phyloP scores from a whole-genome alignment of 192 early-diverging fungal genomes.

The Gorgonomyces haynaldii region DNA sequence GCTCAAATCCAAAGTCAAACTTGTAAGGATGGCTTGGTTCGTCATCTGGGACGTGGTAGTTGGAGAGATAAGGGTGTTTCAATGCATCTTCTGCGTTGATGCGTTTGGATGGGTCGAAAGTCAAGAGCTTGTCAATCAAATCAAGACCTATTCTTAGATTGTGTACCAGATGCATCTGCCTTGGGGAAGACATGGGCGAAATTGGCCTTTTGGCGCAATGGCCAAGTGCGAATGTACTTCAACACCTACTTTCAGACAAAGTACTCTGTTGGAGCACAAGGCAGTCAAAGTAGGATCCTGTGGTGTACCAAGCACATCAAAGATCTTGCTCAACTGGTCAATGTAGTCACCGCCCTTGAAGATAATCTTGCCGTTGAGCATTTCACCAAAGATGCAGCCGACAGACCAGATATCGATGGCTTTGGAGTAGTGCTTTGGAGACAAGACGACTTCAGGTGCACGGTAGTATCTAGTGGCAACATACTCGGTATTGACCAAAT shows the following conservation, averaged over 20 bases:
- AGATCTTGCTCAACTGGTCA: slow-evolving; percentile 90
- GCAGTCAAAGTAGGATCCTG: slow-evolving; percentile 63
- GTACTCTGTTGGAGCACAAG: slow-evolving; percentile 38
- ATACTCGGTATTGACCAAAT: slow-evolving; percentile 40
- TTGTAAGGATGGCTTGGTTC: slow-evolving; percentile 37
- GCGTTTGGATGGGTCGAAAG: slow-evolving; percentile 75
- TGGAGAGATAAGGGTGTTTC: slow-evolving; percentile 75
- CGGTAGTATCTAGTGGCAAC: slow-evolving; percentile 48
- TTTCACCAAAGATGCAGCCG: slow-evolving; percentile 98
- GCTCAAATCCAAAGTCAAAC: slow-evolving; percentile 45
- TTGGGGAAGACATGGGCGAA: slow-evolving; percentile 75
- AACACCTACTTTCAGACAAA: too few species aligned
- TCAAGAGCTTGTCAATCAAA: slow-evolving; percentile 74
- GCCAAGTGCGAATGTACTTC: slow-evolving; percentile 81
- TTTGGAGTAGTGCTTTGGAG: slow-evolving; percentile 42
- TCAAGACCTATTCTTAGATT: slow-evolving; percentile 53
- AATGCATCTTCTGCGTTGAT: slow-evolving; percentile 88
- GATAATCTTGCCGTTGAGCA: slow-evolving; percentile 50
- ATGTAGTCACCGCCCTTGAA: slow-evolving; percentile 64
- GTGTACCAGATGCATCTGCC: slow-evolving; percentile 58
- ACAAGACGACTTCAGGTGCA: slow-evolving; percentile 44
- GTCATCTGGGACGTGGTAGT: slow-evolving; percentile 65
- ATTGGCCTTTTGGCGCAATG: slow-evolving; percentile 74
- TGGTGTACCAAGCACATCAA: slow-evolving; percentile 96
- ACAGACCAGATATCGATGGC: slow-evolving; percentile 93